Evolutionary conservation across 495 filamentous ascomycete genomes (phyloP), one percentile per base, ranked within the genome.

Genomic region (Annulohypoxylon maeteangense): DNA sequence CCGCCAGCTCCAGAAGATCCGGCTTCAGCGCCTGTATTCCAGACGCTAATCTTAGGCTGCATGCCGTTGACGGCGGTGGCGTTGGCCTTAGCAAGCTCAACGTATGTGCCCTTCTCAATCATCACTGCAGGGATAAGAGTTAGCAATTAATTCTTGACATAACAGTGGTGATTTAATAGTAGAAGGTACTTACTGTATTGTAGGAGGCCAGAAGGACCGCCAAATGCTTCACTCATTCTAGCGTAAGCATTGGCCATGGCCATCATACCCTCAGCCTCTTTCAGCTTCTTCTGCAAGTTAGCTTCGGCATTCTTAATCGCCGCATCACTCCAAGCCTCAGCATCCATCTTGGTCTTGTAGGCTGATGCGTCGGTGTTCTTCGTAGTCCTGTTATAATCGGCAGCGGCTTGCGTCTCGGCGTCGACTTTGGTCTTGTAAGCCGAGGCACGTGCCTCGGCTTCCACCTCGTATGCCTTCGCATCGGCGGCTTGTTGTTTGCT

Each of bases 11-110:
- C 66, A 32, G 53, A 64, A 29, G 70, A 73, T 20, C 80, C 79
- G 10, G 74, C 78, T 58, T 83, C 81, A 53, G 78, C 78, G 20
- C 90, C 91, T 32, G 92, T 94, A 78, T 94, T 94, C 92, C 92
- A 95, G 8, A 93, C 86, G 53, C 88, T 93, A 80, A 95, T 95
- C 88, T 94, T 95, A 60, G 92, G 92, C 73, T 92, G 87, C 70
- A 95, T 80, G 53, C 92, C 92, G 47, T 89, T 82, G 78, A 95
- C 86, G 22, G 92, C 92, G 40, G 82, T 71, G 22, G 90, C 92
- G 71, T 92, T 92, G 45, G 88, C 88, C 68, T 89, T 87, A 60
- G 90, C 90, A 47, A 92, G 84, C 68, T 87, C 81, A 54, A 87
- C 82, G 68, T 90, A 91, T 1, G 87, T 87, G 70, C 86, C 86